Percentiles rank a stretch among this genome's conserved stretches.
Evolutionary conservation across 2,329 filamentous ascomycete species (phyloP).

Genomic region (Rhinocladiella similis): DNA sequence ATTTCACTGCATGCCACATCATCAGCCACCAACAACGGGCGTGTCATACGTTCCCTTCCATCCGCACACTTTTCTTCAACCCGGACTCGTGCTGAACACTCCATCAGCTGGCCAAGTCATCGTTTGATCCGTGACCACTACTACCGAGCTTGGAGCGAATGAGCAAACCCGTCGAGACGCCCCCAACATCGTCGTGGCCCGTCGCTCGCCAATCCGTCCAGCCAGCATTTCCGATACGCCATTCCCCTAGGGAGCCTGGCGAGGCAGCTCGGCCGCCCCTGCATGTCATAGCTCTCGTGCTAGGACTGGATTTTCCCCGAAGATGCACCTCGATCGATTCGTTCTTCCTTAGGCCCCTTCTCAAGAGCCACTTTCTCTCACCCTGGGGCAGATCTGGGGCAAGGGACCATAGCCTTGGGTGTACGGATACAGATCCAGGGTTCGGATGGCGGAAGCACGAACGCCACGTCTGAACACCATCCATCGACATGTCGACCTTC

Average conservation of each 20-base stretch:
- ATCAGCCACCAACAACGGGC: constrained; percentile 6
- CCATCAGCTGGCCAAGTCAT: constrained; percentile 20
- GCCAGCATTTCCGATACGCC: constrained; percentile 14
- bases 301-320: constrained; percentile 5
- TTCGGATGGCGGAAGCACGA: neutral
- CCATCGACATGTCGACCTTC: constrained; percentile 70
- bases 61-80: neutral
- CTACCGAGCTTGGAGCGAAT: constrained; percentile 8
- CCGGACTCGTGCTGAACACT: no score
- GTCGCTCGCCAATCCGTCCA: constrained; percentile 12
- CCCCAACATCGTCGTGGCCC: constrained; percentile 13
- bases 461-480: neutral
- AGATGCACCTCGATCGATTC: constrained; percentile 8
- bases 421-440: neutral
- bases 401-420: neutral
- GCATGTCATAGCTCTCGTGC: constrained; percentile 8
- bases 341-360: neutral
- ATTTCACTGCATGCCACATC: constrained; percentile 7
- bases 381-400: neutral
- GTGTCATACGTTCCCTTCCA: neutral
- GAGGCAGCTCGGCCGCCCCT: constrained; percentile 5
- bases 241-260: neutral
- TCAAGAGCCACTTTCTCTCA: neutral
- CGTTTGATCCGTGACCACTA: neutral
- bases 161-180: constrained; percentile 1